phyloP scores from a whole-genome alignment of 371 early-diverging fungal species.

The Zychaea mexicana region DNA sequence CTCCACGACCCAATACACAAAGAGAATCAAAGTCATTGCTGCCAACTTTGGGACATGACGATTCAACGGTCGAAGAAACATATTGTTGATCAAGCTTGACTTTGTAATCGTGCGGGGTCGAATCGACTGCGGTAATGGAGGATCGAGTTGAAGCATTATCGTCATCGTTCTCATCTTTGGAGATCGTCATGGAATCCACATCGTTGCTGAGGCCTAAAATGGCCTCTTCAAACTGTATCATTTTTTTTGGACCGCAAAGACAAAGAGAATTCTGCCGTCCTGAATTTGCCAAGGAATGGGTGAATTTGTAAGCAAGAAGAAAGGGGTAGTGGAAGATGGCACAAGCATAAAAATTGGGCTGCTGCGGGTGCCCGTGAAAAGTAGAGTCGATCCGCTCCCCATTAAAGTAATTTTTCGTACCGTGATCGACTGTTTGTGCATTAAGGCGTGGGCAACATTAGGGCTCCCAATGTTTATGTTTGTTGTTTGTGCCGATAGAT shows the following conservation, averaged over 20 bases:
- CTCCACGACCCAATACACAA: conserved; percentile 95
- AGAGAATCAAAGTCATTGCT: conserved; percentile 86
- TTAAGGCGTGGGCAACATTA: too few relatives aligned
- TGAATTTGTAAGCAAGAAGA: too few relatives aligned
- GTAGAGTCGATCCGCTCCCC: too few relatives aligned
- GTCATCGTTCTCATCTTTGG: not conserved
- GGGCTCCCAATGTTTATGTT: too few relatives aligned
- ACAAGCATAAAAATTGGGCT: too few relatives aligned
- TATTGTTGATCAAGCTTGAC: conserved; percentile 12
- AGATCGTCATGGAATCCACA: not conserved
- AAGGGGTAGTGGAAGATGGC: too few relatives aligned
- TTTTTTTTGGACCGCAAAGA: not conserved
- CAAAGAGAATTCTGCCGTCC: too few relatives aligned
- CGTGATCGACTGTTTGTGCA: too few relatives aligned
- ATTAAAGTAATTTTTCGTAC: too few relatives aligned
- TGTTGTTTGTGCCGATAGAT: too few relatives aligned
- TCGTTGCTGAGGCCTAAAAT: conserved; percentile 8
- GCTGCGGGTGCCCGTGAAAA: not conserved
- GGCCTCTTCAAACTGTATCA: conserved; percentile 24
- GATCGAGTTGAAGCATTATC: conserved; percentile 5
- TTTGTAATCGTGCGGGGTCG: not conserved
- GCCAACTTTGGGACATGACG: conserved; percentile 33
- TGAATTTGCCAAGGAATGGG: too few relatives aligned
- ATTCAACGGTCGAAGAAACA: conserved; percentile 9
- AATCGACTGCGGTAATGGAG: conserved; percentile 4